These are phyloP conservation scores for Kodamaea sp. DNA, from an alignment of 1,139 yeast genomes.

Conservation along the genomic window DNA sequence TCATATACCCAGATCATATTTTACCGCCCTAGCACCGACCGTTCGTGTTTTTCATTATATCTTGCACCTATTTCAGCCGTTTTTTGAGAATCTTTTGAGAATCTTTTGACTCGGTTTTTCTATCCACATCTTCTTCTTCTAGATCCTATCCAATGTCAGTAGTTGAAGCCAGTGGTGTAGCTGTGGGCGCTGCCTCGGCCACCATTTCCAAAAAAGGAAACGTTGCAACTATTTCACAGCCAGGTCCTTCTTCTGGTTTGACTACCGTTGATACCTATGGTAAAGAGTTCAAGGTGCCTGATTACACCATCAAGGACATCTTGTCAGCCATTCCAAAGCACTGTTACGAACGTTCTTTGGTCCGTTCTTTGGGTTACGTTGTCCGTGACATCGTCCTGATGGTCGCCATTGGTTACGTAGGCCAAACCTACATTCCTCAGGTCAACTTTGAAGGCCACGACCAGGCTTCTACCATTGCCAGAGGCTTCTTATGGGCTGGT, in stretches of 20 bases:
- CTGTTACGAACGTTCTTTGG: constrained; percentile 58
- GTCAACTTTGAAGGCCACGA: constrained; percentile 31
- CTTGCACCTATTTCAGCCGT: too few relatives aligned
- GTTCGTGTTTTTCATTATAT: too few relatives aligned
- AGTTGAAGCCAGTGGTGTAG: constrained; percentile 8
- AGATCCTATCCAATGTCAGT: constrained; percentile 13
- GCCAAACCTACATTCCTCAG: constrained; percentile 51
- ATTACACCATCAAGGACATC: constrained; percentile 62
- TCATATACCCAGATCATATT: too few relatives aligned
- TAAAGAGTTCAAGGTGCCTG: constrained; percentile 60
- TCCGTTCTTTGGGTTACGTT: constrained; percentile 54
- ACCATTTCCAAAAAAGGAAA: constrained; percentile 30
- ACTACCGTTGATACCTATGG: constrained; percentile 56
- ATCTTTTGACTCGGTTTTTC: too few relatives aligned
- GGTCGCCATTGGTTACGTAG: constrained; percentile 45
- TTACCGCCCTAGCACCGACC: too few relatives aligned
- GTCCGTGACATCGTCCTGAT: constrained; percentile 54
- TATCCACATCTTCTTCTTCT: too few relatives aligned
- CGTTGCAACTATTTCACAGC: constrained; percentile 25
- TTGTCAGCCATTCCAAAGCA: constrained; percentile 60
- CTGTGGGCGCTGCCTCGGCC: constrained; percentile 13
- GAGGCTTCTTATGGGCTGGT: constrained; percentile 60
- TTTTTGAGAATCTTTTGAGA: too few relatives aligned
- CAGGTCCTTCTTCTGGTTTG: constrained; percentile 26
- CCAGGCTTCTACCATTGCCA: constrained; percentile 35